Base-by-base conservation (phyloP, 306 rosid genomes). In the Prunus mume region DNA sequence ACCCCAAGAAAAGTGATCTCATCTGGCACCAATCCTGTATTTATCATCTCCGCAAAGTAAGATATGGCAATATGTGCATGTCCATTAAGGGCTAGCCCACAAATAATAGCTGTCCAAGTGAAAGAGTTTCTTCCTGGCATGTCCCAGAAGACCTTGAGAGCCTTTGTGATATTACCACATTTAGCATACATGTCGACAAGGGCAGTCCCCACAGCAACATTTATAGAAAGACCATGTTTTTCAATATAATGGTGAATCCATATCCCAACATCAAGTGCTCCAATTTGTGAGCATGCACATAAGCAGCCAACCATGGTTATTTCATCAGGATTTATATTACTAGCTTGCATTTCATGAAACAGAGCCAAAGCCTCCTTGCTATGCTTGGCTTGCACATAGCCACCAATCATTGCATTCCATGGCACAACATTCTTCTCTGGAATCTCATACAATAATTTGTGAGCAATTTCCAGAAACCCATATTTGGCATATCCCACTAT, bases 401-500 rank as follows among this genome's bases (percentile, higher is more conserved):
- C 97, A 69, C 90, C 81, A 43, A 93, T 91, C 73, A 91, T 71
- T 70, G 98, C 96, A 88, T 91, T 93, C 98, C 96, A 93, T 6
- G 93, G 92, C 69, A 84, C 88, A 65, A 78, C 93, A 81, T 81
- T 80, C 81, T 81, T 90, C 84, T 93, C 93, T 3, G 97, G 96
- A 82, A 89, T 83, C 81, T 86, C 79, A 70, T 73, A 78, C 60
- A 90, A 84, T 63, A 88, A 84, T 74, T 60, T 78, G 73, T 57
- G 74, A 25, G 96, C 97, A 77, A 83, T 75, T 68, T 82, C 91
- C 56, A 90, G 74, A 79, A 79, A 85, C 73, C 97, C 88, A 9
- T 68, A 81, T 82, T 86, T 91, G 57, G 98, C 91, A 85, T 88
- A 91, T 71, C 98, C 98, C 73, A 79, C 76, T 80, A 93, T 69